Evolutionary conservation across 495 filamentous ascomycete species (phyloP), one percentile per base, ranked within the genome.

Genomic region (Symbiotaphrina buchneri): DNA sequence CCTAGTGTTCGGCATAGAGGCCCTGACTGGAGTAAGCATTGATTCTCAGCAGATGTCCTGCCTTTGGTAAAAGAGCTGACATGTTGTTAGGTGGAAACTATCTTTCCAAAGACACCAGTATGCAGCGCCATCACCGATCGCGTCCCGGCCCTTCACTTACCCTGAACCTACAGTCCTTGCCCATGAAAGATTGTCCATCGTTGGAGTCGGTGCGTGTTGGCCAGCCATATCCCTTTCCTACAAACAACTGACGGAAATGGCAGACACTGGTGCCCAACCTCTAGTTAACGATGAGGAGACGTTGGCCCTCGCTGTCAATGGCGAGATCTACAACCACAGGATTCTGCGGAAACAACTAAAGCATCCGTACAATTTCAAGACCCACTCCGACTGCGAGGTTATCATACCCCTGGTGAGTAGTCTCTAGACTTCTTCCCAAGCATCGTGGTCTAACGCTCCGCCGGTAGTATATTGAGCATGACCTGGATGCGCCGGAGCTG

Each of bases 281-380:
- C 65, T 97, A 28, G 71, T 87, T 53, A 95, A 78, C 61, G 71
- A 82, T 32, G 84, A 93, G 46, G 74, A 68, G 33, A 74, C 65
- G 38, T 71, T 97, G 39, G 71, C 82, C 35, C 67, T 97, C 30
- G 87, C 87, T 36, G 87, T 94, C 71, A 97, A 97, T 55, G 87
- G 87, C 54, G 87, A 97, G 54, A 97, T 97, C 51, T 97, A 97
- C 64, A 97, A 97, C 68, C 87, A 97, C 56, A 71, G 83, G 39
- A 66, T 93, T 41, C 58, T 97, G 41, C 71, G 87, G 39, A 94
- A 93, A 55, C 58, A 55, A 37, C 53, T 94, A 46, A 78, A 78
- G 53, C 56, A 54, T 15, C 67, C 73, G 16, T 85, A 91, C 52
- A 69, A 76, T 53, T 97, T 93, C 66, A 91, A 90, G 69, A 97